Conservation (phyloP, 306 rosid species). For the Dryas alaskensis region DNA sequence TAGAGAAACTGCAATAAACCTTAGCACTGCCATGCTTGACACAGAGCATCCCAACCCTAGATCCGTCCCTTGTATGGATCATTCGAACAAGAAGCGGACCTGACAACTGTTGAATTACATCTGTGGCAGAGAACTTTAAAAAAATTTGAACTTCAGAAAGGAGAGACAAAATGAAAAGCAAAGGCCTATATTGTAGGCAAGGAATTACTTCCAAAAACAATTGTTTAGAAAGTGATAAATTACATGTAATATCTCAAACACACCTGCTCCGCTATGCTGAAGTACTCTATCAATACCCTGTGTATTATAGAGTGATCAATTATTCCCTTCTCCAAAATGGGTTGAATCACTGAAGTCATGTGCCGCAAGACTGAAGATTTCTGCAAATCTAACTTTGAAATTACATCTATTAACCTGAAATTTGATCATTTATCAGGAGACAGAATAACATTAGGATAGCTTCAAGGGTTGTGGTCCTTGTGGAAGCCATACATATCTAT, state of each 20-base stretch:
- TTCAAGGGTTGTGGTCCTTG: background rate
- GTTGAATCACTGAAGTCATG: conserved; percentile 76
- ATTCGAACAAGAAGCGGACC: conserved; percentile 75
- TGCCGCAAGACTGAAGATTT: conserved; percentile 77
- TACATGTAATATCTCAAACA: conserved; percentile 4
- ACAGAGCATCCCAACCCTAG: conserved; percentile 76
- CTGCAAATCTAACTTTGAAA: conserved; percentile 70
- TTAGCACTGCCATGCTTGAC: conserved; percentile 89
- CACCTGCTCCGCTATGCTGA: conserved; percentile 83
- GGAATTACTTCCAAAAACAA: background rate
- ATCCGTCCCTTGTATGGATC: conserved; percentile 86
- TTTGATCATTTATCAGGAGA: conserved; percentile 20
- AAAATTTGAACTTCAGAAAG: conserved; percentile 41
- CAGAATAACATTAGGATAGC: background rate
- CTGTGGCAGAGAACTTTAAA: conserved; percentile 76
- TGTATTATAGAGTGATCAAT: conserved; percentile 92
- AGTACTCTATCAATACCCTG: conserved; percentile 69
- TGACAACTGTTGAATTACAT: conserved; percentile 71
- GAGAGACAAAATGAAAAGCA: conserved; percentile 13
- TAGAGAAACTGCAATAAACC: conserved; percentile 37
- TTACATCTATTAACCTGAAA: conserved; percentile 69
- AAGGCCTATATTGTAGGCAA: background rate
- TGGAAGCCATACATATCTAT: conserved; percentile 4
- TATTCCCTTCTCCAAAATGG: conserved; percentile 94
- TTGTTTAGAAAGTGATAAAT: background rate